phyloP scores from a whole-genome alignment of 23 red algal species.

The Agarophyton chilense region DNA sequence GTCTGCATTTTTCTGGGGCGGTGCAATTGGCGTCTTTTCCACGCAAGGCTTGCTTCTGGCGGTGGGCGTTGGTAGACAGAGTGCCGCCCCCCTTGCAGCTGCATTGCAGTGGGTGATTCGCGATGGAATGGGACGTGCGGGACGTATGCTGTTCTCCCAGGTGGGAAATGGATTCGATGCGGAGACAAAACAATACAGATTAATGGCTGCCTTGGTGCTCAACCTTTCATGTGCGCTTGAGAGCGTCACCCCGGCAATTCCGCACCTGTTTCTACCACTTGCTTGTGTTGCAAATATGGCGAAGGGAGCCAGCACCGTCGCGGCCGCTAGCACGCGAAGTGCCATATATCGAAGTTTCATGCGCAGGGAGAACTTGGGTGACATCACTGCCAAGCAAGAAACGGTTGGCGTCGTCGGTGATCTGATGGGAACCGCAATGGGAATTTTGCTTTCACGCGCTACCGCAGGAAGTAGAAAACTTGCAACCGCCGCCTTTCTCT shows the following conservation, averaged over 20 bases:
- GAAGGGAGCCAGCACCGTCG: conserved; percentile 88
- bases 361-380: conserved; percentile 91
- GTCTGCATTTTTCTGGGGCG: conserved; percentile 85
- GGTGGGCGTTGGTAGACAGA: conserved; percentile 85
- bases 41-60: conserved; percentile 90
- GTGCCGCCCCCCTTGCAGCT: conserved; percentile 80
- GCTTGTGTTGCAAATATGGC: conserved; percentile 97
- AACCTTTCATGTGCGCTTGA: conserved; percentile 86
- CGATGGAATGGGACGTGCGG: conserved; percentile 87
- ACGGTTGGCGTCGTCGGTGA: conserved; percentile 86
- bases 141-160: conserved; percentile 88
- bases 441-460: conserved; percentile 78
- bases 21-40: conserved; percentile 85
- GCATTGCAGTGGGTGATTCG: conserved; percentile 96
- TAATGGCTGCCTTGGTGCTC: conserved; percentile 87
- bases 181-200: conserved; percentile 92
- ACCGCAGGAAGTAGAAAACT: conserved; percentile 51
- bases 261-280: conserved; percentile 83
- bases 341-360: conserved; percentile 94
- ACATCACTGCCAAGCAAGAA: conserved; percentile 93
- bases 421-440: conserved; percentile 89
- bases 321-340: conserved; percentile 82
- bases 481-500: conserved; percentile 66
- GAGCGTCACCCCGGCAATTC: conserved; percentile 72
- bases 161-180: conserved; percentile 94